Conservation (phyloP, 2,329 filamentous ascomycete species). For the Trichoderma arundinaceum region DNA sequence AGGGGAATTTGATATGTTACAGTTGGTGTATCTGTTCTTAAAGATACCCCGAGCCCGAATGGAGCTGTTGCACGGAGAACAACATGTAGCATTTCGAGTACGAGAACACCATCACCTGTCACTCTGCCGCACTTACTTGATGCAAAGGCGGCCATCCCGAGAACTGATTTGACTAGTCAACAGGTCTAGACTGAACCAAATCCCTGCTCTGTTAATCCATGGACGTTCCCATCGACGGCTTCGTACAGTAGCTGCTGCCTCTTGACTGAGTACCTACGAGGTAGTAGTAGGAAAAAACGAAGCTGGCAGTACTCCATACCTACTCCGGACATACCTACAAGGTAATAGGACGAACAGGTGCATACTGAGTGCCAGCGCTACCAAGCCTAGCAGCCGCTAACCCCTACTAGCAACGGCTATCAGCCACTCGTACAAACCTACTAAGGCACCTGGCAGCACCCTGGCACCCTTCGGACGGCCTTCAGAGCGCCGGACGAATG, state of each 20-base stretch:
- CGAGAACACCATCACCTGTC: not conserved
- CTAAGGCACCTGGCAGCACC: not conserved
- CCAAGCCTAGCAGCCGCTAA: not conserved
- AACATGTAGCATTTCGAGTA: not conserved
- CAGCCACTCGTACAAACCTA: not conserved
- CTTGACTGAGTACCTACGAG: too few relatives aligned
- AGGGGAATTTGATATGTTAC: too few relatives aligned
- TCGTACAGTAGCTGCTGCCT: too few relatives aligned
- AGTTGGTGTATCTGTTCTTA: not conserved
- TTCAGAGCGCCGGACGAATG: not conserved
- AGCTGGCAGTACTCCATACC: not conserved
- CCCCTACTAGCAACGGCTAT: conserved; percentile 1
- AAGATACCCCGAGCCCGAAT: not conserved
- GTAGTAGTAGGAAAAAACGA: not conserved
- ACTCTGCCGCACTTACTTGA: not conserved
- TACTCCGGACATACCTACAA: too few relatives aligned
- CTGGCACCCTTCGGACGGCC: not conserved
- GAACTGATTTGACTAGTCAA: not conserved
- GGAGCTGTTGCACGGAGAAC: not conserved
- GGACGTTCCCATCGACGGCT: not conserved
- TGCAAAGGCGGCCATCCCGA: conserved; percentile 4
- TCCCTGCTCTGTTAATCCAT: not conserved
- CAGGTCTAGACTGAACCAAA: not conserved
- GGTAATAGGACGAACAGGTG: not conserved
- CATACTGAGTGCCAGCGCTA: not conserved